A percentile compares a stretch with the other conserved stretches of the same genome.
phyloP scores from a whole-genome alignment of 108 stramenopile genomes.

The Nannochloropsis salina region DNA sequence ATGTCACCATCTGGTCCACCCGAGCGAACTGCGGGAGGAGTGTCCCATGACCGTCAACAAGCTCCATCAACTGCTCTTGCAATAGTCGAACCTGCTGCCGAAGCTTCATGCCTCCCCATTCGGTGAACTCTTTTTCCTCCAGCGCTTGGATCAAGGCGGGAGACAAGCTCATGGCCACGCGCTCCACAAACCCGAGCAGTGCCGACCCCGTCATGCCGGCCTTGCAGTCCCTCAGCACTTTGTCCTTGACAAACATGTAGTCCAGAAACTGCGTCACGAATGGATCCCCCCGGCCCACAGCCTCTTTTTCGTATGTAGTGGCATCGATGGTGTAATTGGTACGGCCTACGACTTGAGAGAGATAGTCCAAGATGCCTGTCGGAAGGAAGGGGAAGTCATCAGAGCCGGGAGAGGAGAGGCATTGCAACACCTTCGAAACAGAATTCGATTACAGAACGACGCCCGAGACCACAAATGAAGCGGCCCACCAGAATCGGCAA shows the following conservation, averaged over 20 bases:
- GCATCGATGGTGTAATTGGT: not conserved
- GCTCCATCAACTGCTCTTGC: conserved; percentile 14
- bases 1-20: conserved; percentile 6
- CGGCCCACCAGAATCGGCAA: no score
- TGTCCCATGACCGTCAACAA: conserved; percentile 8
- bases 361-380: not conserved
- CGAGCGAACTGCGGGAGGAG: conserved; percentile 10
- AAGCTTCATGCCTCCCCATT: not conserved
- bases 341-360: not conserved
- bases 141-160: not conserved
- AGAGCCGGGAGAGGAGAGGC: no score
- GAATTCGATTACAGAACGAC: no score
- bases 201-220: not conserved
- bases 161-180: not conserved
- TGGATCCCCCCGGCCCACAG: not conserved
- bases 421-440: no score
- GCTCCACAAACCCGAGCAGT: not conserved
- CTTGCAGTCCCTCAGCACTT: not conserved
- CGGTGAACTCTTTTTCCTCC: not conserved
- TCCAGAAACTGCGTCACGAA: not conserved
- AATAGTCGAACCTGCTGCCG: conserved; percentile 11
- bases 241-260: not conserved
- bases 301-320: not conserved
- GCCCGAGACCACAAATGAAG: no score
- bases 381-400: not conserved